A percentile compares a stretch with the other conserved stretches of the same genome.
These are phyloP conservation scores for Allomyces macrogynus DNA, from an alignment of 192 early-diverging fungal species.

Conservation along the genomic window DNA sequence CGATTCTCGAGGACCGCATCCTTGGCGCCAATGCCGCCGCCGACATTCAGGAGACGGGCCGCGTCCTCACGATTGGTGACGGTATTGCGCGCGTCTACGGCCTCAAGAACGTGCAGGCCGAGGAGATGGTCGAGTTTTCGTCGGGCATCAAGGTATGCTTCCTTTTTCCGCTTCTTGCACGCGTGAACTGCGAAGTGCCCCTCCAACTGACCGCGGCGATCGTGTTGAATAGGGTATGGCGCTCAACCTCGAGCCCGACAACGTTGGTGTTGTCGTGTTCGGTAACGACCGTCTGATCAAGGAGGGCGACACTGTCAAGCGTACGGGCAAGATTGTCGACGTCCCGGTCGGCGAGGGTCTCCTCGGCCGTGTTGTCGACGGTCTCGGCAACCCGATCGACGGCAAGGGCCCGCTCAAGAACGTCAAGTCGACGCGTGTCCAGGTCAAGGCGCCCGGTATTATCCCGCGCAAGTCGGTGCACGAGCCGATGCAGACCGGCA, in stretches of 20 bases:
- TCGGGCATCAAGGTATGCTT: slow-evolving; percentile 73
- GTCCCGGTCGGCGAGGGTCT: slow-evolving; percentile 88
- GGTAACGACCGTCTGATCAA: slow-evolving; percentile 99
- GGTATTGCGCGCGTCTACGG: slow-evolving; percentile 99
- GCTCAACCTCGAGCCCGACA: slow-evolving; percentile 98
- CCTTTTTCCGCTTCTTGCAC: not conserved
- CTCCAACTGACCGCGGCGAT: too few relatives aligned
- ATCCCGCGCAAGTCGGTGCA: slow-evolving; percentile 96
- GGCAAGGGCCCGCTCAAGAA: slow-evolving; percentile 92
- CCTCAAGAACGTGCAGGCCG: slow-evolving; percentile 92
- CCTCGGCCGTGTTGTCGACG: slow-evolving; percentile 96
- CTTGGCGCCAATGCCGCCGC: slow-evolving; percentile 58
- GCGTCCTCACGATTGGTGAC: slow-evolving; percentile 98
- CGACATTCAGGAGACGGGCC: slow-evolving; percentile 93
- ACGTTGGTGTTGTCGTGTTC: slow-evolving; percentile 99
- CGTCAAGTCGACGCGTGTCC: slow-evolving; percentile 71
- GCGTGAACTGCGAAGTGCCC: too few relatives aligned
- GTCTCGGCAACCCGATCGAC: slow-evolving; percentile 98
- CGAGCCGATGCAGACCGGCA: slow-evolving; percentile 99
- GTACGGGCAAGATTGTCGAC: slow-evolving; percentile 96
- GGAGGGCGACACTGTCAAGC: slow-evolving; percentile 98
- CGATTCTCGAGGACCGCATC: slow-evolving; percentile 95
- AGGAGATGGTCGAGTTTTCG: slow-evolving; percentile 99
- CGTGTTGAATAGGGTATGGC: slow-evolving; percentile 75
- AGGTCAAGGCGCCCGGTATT: slow-evolving; percentile 99